These are phyloP conservation scores for Colletotrichum caudatum DNA, from an alignment of 2,329 filamentous ascomycete genomes.

Conservation along the genomic window DNA sequence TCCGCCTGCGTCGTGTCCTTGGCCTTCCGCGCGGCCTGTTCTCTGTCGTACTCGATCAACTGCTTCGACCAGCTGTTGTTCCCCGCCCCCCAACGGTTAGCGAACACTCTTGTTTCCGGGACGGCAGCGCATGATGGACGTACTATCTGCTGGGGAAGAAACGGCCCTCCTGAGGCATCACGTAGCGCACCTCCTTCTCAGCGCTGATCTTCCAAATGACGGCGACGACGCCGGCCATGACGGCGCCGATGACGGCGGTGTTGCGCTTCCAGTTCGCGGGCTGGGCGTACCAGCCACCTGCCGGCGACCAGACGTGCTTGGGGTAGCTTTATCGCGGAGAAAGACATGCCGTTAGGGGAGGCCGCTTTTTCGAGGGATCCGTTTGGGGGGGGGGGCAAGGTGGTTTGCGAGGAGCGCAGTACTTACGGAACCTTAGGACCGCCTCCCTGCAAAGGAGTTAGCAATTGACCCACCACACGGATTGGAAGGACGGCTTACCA, in stretches of 20 bases:
- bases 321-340: constrained; percentile 75
- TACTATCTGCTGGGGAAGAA: constrained; percentile 90
- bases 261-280: constrained; percentile 96
- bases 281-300: constrained; percentile 97
- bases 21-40: constrained; percentile 53
- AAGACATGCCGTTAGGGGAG: constrained; percentile 31
- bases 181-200: constrained; percentile 77
- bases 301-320: constrained; percentile 99
- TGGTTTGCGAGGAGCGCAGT: constrained; percentile 34
- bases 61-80: constrained; percentile 59
- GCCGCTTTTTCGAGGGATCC: constrained; percentile 42
- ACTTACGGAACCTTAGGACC: constrained; percentile 75
- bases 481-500: constrained; percentile 59
- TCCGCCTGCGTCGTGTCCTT: constrained; percentile 45
- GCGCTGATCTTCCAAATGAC: constrained; percentile 80
- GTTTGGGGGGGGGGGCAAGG: not conserved
- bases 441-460: constrained; percentile 73
- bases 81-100: constrained; percentile 30
- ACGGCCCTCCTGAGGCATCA: constrained; percentile 79
- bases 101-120: not conserved
- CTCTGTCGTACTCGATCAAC: constrained; percentile 59
- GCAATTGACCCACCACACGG: constrained; percentile 43
- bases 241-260: constrained; percentile 79
- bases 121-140: constrained; percentile 50
- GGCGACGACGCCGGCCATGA: constrained; percentile 76